Evolutionary conservation across 1,284 basidiomycete genomes (phyloP).

Genomic region (Heterobasidion irregulare): DNA sequence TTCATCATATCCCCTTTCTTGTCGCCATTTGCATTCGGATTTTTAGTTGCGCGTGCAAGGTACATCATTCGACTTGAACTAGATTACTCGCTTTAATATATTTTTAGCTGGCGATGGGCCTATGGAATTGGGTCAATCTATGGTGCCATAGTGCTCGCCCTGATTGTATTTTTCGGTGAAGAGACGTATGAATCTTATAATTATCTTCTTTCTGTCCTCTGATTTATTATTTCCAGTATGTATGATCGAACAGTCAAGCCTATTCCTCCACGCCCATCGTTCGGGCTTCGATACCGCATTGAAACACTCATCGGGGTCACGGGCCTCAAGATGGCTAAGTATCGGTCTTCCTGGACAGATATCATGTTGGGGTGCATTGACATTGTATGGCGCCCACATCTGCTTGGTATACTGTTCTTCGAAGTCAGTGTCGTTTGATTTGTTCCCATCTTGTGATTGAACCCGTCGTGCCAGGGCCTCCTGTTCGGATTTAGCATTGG

Average conservation of each 20-base stretch:
- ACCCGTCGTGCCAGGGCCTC: conserved; percentile 29
- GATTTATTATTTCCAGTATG: conserved; percentile 30
- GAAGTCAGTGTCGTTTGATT: conserved; percentile 29
- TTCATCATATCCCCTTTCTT: conserved; percentile 61
- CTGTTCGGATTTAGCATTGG: conserved; percentile 67
- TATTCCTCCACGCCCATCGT: conserved; percentile 33
- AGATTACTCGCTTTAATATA: not conserved
- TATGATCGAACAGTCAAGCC: conserved; percentile 58
- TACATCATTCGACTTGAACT: conserved; percentile 12
- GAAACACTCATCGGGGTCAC: conserved; percentile 62
- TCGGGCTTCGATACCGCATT: conserved; percentile 44
- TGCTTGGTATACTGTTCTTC: conserved; percentile 47
- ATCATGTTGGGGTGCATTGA: conserved; percentile 37
- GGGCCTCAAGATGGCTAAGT: conserved; percentile 52
- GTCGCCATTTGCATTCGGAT: conserved; percentile 64
- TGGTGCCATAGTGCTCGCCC: conserved; percentile 39
- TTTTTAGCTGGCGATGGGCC: conserved; percentile 58
- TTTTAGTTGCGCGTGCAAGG: conserved; percentile 52
- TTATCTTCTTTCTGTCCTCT: not conserved
- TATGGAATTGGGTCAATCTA: conserved; percentile 65
- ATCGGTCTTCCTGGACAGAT: conserved; percentile 47
- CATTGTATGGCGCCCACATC: conserved; percentile 58
- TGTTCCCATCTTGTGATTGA: not conserved
- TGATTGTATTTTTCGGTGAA: conserved; percentile 51
- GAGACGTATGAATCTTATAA: conserved; percentile 45